Evolutionary conservation across 768 basidiomycete genomes (phyloP).

Genomic region (Postia placenta): DNA sequence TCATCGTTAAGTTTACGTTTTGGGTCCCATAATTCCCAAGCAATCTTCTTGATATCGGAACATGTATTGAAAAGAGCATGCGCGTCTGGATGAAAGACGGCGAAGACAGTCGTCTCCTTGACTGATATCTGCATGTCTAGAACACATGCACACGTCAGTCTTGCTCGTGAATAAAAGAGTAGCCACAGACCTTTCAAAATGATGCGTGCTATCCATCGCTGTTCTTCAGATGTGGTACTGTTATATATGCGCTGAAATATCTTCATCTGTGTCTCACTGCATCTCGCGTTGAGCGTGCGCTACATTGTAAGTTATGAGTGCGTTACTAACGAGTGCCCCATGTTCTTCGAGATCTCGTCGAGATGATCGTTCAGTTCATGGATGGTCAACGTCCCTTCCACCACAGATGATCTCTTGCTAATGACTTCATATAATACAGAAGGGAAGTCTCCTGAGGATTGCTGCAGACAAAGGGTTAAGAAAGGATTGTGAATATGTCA

Average conservation of each 20-base stretch:
- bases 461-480: conserved; percentile 32
- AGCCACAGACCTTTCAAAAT: conserved; percentile 92
- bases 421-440: conserved; percentile 85
- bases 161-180: no score
- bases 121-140: conserved; percentile 88
- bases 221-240: conserved; percentile 78
- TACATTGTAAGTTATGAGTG: neutral
- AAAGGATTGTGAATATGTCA: no score
- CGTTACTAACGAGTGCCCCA: conserved; percentile 63
- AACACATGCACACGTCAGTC: neutral
- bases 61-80: conserved; percentile 94
- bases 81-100: conserved; percentile 91
- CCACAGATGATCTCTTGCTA: conserved; percentile 73
- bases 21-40: conserved; percentile 83
- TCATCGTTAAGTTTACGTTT: conserved; percentile 56
- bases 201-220: conserved; percentile 94
- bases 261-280: conserved; percentile 69
- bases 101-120: conserved; percentile 89
- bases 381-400: conserved; percentile 69
- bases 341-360: conserved; percentile 67
- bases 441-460: conserved; percentile 81
- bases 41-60: conserved; percentile 91
- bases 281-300: neutral
- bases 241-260: conserved; percentile 76
- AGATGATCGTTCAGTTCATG: conserved; percentile 78